These are phyloP conservation scores for Fusarium nygamai DNA, from an alignment of 2,329 filamentous ascomycete genomes.

Conservation along the genomic window DNA sequence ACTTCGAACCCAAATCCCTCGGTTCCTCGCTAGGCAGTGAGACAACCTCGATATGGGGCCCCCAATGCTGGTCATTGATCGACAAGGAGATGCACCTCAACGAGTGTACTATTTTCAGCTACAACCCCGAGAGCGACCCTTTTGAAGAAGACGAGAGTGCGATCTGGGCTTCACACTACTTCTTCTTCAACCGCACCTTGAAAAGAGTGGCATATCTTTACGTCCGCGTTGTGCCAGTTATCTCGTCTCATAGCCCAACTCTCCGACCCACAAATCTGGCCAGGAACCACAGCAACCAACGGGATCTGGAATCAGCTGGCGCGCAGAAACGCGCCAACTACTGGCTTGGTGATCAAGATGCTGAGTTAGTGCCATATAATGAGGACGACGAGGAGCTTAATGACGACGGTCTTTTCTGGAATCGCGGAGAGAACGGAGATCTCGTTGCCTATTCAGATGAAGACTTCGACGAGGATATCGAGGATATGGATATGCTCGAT, in stretches of 20 bases:
- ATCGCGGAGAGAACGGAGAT: constrained; percentile 67
- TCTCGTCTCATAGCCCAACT: constrained; percentile 69
- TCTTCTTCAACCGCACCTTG: constrained; percentile 93
- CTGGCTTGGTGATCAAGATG: constrained; percentile 80
- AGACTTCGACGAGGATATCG: constrained; percentile 61
- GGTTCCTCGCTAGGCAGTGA: constrained; percentile 54
- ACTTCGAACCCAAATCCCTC: constrained; percentile 57
- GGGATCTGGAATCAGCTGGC: constrained; percentile 48
- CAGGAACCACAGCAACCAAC: constrained; percentile 40
- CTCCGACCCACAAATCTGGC: constrained; percentile 49
- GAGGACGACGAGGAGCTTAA: constrained; percentile 59
- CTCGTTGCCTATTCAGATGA: constrained; percentile 64
- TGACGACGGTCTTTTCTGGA: constrained; percentile 65
- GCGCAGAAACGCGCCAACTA: constrained; percentile 80
- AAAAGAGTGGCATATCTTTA: constrained; percentile 97
- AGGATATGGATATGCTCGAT: constrained; percentile 53
- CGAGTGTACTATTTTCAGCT: constrained; percentile 90
- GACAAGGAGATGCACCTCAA: constrained; percentile 94
- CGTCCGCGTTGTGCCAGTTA: constrained; percentile 84
- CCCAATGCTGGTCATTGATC: constrained; percentile 89
- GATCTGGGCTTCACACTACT: constrained; percentile 96
- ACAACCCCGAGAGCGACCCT: constrained; percentile 87
- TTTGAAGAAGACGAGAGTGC: constrained; percentile 92
- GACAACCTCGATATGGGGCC: constrained; percentile 78
- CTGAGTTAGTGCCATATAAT: constrained; percentile 57